Percentiles rank a stretch among this genome's conserved stretches.
Evolutionary conservation across 805 yeast genomes (phyloP).

Genomic region (Teunomyces panamensis): DNA sequence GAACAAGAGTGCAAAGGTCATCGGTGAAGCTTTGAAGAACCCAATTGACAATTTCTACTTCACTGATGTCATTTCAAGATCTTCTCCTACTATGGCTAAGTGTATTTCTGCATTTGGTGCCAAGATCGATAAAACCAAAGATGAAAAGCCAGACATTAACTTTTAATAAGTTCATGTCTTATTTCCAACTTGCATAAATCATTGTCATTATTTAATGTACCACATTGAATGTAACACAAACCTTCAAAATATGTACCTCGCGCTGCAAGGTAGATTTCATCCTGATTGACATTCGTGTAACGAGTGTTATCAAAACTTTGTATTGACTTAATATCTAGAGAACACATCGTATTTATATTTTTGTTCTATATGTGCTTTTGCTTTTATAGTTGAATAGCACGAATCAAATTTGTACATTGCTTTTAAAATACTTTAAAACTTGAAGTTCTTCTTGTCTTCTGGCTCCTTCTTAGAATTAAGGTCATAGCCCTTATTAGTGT

Average conservation of each 20-base stretch:
- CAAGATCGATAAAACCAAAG: constrained; percentile 56
- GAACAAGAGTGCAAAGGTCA: constrained; percentile 34
- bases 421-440: constrained; percentile 5
- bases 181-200: constrained; percentile 9
- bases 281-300: neutral
- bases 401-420: neutral
- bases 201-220: constrained; percentile 6
- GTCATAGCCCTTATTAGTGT: constrained; percentile 13
- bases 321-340: constrained; percentile 4
- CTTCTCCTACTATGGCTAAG: constrained; percentile 87
- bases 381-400: constrained; percentile 1
- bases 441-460: constrained; percentile 7
- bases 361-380: neutral
- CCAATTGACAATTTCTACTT: constrained; percentile 83
- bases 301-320: neutral
- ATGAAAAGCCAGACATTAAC: constrained; percentile 43
- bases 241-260: constrained; percentile 1
- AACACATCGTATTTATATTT: constrained; percentile 2
- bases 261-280: neutral
- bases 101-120: constrained; percentile 73
- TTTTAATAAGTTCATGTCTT: constrained; percentile 15
- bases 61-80: constrained; percentile 83
- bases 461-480: constrained; percentile 1
- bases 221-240: constrained; percentile 1
- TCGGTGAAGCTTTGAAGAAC: constrained; percentile 53